phyloP scores from a whole-genome alignment of 192 early-diverging fungal species.

The Linnemannia zychae region DNA sequence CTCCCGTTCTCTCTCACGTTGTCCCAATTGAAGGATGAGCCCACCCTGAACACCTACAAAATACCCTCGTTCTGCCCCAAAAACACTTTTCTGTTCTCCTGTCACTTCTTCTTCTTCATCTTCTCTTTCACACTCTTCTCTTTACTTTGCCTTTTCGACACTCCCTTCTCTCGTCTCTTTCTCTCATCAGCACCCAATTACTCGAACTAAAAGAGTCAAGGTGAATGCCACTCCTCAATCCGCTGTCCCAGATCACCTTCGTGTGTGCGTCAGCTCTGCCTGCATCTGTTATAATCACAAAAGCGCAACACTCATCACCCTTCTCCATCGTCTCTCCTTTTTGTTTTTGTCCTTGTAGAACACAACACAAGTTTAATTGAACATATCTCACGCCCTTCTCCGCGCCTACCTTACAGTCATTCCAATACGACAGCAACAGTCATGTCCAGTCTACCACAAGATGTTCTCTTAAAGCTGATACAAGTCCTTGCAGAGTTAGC shows the following conservation, averaged over 20 bases:
- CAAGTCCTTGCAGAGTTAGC: constrained; percentile 60
- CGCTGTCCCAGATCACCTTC: neutral
- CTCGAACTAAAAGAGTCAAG: neutral
- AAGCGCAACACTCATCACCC: too few relatives aligned
- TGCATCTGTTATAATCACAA: neutral
- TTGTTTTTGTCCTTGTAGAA: too few relatives aligned
- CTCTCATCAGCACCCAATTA: neutral
- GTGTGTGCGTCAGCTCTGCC: neutral
- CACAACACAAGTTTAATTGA: neutral
- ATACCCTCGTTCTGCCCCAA: neutral
- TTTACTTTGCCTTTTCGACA: neutral
- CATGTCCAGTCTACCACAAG: constrained; percentile 40
- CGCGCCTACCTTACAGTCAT: neutral
- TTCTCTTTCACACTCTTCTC: neutral
- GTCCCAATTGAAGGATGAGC: neutral
- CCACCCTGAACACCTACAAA: neutral
- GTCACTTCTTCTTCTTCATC: neutral
- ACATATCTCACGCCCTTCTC: neutral
- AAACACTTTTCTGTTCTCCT: neutral
- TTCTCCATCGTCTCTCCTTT: too few relatives aligned
- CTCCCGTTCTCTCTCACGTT: neutral
- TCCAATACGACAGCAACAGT: neutral
- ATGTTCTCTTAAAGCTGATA: constrained; percentile 60
- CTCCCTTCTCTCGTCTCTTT: neutral
- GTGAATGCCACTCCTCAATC: neutral